These are phyloP conservation scores for Moricandia arvensis DNA, from an alignment of 345 rosid species.

Conservation along the genomic window DNA sequence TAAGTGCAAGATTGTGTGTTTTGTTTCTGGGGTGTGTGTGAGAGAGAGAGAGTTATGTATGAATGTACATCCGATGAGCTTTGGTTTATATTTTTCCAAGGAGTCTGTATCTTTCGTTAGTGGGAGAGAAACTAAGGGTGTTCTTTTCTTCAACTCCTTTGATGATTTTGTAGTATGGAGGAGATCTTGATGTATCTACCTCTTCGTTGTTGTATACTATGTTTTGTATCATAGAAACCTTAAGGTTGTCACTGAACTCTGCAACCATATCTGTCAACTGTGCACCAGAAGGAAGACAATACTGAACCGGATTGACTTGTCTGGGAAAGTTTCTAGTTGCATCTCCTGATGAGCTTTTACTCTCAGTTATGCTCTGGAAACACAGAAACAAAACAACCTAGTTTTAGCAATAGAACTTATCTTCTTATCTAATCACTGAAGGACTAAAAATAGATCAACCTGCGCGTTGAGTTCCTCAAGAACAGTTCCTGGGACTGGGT, in stretches of 20 bases:
- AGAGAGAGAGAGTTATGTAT: neutral
- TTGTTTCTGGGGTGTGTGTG: slow-evolving; percentile 25
- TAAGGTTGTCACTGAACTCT: slow-evolving; percentile 48
- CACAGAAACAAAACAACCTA: slow-evolving; percentile 9
- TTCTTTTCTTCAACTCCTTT: slow-evolving; percentile 24
- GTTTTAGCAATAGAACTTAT: neutral
- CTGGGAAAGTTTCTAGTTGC: slow-evolving; percentile 64
- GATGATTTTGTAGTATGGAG: slow-evolving; percentile 16
- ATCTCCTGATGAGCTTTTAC: slow-evolving; percentile 48
- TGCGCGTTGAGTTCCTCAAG: slow-evolving; percentile 81
- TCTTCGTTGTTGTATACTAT: slow-evolving; percentile 74
- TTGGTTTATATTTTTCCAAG: slow-evolving; percentile 18
- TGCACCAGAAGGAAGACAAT: slow-evolving; percentile 54
- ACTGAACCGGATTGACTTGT: slow-evolving; percentile 54
- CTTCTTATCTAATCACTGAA: neutral
- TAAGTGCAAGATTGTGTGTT: slow-evolving; percentile 19
- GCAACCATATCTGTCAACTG: slow-evolving; percentile 63
- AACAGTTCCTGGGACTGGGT: slow-evolving; percentile 83
- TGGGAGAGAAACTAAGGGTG: slow-evolving; percentile 2
- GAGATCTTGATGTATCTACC: slow-evolving; percentile 41
- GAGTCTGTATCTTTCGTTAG: slow-evolving; percentile 34
- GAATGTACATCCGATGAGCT: slow-evolving; percentile 6
- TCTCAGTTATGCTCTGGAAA: slow-evolving; percentile 60
- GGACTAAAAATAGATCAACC: slow-evolving; percentile 48
- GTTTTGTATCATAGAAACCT: slow-evolving; percentile 49